Conservation (phyloP, 75 land plant genomes). For the Pinus taeda region DNA sequence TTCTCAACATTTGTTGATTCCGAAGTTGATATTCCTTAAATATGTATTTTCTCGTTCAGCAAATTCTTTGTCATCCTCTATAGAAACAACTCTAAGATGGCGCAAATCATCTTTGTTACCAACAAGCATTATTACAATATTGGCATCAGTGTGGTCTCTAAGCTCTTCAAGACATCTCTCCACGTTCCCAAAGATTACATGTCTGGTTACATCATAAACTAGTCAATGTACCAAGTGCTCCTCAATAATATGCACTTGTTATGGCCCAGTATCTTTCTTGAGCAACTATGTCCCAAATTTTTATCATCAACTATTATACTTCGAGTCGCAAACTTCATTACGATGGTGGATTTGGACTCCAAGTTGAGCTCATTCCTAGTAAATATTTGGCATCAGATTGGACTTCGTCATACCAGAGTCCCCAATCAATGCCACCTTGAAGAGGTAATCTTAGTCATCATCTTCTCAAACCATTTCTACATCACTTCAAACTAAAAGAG, state of each 20-base stretch:
- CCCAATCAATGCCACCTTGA: no score
- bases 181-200: conserved; percentile 72
- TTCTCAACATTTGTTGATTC: conserved; percentile 74
- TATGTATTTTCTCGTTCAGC: conserved; percentile 54
- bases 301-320: no score
- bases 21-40: conserved; percentile 74
- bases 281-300: no score
- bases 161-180: conserved; percentile 81
- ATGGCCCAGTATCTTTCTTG: no score
- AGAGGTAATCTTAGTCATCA: no score
- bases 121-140: conserved; percentile 75
- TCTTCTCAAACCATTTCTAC: no score
- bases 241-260: conserved; percentile 70
- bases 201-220: conserved; percentile 72
- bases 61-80: conserved; percentile 62
- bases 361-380: no score
- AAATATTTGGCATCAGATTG: no score
- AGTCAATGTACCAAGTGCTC: conserved; percentile 65
- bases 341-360: no score
- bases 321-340: no score
- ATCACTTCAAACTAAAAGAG: no score
- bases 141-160: conserved; percentile 63
- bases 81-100: conserved; percentile 64
- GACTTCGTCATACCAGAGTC: no score
- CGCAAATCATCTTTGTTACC: conserved; percentile 30